Conservation (phyloP, 1,139 yeast species). For the Nakaseomyces kungkrabaensis region DNA sequence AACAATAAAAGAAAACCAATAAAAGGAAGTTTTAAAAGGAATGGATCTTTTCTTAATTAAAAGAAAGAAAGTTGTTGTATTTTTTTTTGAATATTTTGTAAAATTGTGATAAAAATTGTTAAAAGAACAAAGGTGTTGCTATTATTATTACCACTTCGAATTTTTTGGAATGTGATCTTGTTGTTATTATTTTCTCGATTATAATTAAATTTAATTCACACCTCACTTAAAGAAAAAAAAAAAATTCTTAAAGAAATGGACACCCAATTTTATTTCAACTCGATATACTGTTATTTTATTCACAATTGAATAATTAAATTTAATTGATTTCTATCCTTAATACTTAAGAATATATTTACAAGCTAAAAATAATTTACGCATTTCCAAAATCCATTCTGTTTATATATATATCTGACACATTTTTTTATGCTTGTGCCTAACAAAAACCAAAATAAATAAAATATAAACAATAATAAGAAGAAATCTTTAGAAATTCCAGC, state of each 20-base stretch:
- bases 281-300: too few relatives aligned
- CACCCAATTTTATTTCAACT: neutral
- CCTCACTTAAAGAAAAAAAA: neutral
- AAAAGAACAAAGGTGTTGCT: neutral
- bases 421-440: too few relatives aligned
- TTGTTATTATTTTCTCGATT: neutral
- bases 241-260: neutral
- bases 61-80: neutral
- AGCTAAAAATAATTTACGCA: too few relatives aligned
- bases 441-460: too few relatives aligned
- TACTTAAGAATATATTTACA: too few relatives aligned
- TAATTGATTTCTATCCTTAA: too few relatives aligned
- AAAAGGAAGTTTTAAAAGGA: slow-evolving; percentile 27
- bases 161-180: neutral
- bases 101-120: neutral
- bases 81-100: neutral
- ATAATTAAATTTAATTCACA: neutral
- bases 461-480: too few relatives aligned
- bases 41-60: slow-evolving; percentile 19
- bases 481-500: too few relatives aligned
- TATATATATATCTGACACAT: too few relatives aligned
- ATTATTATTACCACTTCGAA: neutral
- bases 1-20: too few relatives aligned
- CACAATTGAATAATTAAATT: too few relatives aligned
- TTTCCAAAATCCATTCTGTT: too few relatives aligned